Conservation (phyloP, 1,139 yeast genomes). For the Candida albicans region DNA sequence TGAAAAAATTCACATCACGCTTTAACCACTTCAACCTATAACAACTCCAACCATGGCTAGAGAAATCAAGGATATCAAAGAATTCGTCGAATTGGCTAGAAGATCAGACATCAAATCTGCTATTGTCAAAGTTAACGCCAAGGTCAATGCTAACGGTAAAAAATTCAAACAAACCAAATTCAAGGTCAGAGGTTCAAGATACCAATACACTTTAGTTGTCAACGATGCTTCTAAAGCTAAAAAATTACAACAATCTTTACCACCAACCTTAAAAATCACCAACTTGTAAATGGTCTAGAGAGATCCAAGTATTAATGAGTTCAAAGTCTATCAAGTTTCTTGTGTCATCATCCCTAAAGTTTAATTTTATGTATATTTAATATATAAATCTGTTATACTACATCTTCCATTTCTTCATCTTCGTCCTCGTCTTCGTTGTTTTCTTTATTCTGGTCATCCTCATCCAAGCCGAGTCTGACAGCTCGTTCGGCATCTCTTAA, state of each 20-base stretch:
- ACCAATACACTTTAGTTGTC: conserved; percentile 94
- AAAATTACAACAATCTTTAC: conserved; percentile 97
- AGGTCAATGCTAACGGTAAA: conserved; percentile 83
- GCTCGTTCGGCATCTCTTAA: conserved; percentile 77
- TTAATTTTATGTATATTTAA: conserved; percentile 19
- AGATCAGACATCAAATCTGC: conserved; percentile 95
- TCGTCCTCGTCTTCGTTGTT: conserved; percentile 51
- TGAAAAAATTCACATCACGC: background rate
- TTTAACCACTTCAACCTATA: conserved; percentile 24
- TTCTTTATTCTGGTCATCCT: conserved; percentile 42
- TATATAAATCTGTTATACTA: conserved; percentile 10
- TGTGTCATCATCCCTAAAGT: conserved; percentile 4
- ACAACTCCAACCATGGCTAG: conserved; percentile 21
- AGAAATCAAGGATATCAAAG: conserved; percentile 96
- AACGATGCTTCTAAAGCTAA: conserved; percentile 97
- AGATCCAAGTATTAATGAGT: conserved; percentile 1
- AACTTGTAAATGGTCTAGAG: conserved; percentile 51
- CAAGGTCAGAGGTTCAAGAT: conserved; percentile 96
- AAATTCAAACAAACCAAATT: conserved; percentile 92
- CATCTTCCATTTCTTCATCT: conserved; percentile 48
- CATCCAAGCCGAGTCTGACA: conserved; percentile 51
- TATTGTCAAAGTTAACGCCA: conserved; percentile 87
- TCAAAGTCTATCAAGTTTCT: conserved; percentile 1
- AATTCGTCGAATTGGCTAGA: conserved; percentile 97
- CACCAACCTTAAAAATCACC: conserved; percentile 87